Conservation (phyloP, 495 filamentous ascomycete genomes). For the Articulospora tetracladia region DNA sequence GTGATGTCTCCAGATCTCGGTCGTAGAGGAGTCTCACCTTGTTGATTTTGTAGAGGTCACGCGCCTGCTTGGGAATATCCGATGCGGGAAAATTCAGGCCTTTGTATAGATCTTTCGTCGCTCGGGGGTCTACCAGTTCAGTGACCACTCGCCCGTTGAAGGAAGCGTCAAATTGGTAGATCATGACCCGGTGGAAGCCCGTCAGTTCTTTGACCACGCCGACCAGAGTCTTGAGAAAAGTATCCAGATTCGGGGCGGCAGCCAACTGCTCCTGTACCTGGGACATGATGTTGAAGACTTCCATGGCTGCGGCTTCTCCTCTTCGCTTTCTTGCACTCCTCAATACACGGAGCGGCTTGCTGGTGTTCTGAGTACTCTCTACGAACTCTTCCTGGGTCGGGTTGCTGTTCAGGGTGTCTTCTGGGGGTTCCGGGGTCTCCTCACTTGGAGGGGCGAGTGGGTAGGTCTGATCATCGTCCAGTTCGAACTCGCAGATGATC, state of each 20-base stretch:
- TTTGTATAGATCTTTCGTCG: slow-evolving; percentile 85
- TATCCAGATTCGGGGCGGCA: slow-evolving; percentile 61
- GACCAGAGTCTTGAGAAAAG: slow-evolving; percentile 67
- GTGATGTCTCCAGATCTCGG: slow-evolving; percentile 68
- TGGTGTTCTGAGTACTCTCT: slow-evolving; percentile 68
- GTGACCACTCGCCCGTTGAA: slow-evolving; percentile 87
- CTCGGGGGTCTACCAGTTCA: slow-evolving; percentile 74
- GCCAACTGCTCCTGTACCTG: slow-evolving; percentile 80
- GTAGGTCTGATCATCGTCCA: slow-evolving; percentile 73
- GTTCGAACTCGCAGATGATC: slow-evolving; percentile 88
- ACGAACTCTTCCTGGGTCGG: slow-evolving; percentile 69
- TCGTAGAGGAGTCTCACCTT: slow-evolving; percentile 78
- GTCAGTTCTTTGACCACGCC: slow-evolving; percentile 85
- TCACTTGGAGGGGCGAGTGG: slow-evolving; percentile 62
- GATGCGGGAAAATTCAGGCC: slow-evolving; percentile 88
- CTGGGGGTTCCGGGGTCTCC: slow-evolving; percentile 52
- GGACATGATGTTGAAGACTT: slow-evolving; percentile 88
- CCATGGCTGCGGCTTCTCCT: slow-evolving; percentile 88
- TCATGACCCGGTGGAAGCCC: slow-evolving; percentile 89
- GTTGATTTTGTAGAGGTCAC: slow-evolving; percentile 77
- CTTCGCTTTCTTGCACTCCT: slow-evolving; percentile 71
- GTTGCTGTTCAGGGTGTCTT: slow-evolving; percentile 67
- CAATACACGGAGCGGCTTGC: slow-evolving; percentile 74
- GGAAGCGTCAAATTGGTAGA: slow-evolving; percentile 84
- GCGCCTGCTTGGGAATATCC: slow-evolving; percentile 84